Base-by-base conservation (phyloP, 2,329 filamentous ascomycete genomes). In the Cercospora citrullina region DNA sequence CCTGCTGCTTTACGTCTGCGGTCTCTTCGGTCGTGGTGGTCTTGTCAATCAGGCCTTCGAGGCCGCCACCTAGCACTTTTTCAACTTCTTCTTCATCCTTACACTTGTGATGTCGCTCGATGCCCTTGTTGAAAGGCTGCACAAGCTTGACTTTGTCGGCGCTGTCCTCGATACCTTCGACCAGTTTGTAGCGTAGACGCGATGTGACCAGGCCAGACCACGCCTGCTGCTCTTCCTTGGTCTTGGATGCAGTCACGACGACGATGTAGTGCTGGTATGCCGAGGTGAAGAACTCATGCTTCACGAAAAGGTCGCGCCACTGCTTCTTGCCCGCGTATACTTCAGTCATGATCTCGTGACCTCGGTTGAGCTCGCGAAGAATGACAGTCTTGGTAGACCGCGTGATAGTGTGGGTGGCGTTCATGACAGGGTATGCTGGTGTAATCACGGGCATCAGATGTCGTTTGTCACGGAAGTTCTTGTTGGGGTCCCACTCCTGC, bases 401-500 rank as follows among this genome's bases (percentile, higher is more conserved):
- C 3, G 91, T 94, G 69, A 99, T 90, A 76, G 97, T 98, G 83
- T 96, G 95, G 0, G 95, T 98, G 1, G 95, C 91, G 79, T 95
- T 98, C 94, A 97, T 98, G 60, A 93, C 96, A 2, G 95, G 95
- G 78, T 97, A 98, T 0, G 95, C 94, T 1, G 95, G 95, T 1
- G 95, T 99, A 76, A 99, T 98, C 79, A 99, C 92, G 30, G 95
- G 95, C 95, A 99, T 99, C 63, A 97, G 84, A 79, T 98, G 94
- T 72, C 89, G 91, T 53, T 87, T 87, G 79, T 98, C 95, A 64
- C 88, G 87, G 69, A 89, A 88, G 79, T 96, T 96, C 31, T 93
- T 83, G 86, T 90, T 91, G 36, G 95, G 95, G 76, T 99, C 98
- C 94, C 95, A 99, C 67, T 97, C 91, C 75, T 92, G 89, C 64